Base-by-base conservation (phyloP, 2,329 filamentous ascomycete species). In the Colletotrichum musicola region DNA sequence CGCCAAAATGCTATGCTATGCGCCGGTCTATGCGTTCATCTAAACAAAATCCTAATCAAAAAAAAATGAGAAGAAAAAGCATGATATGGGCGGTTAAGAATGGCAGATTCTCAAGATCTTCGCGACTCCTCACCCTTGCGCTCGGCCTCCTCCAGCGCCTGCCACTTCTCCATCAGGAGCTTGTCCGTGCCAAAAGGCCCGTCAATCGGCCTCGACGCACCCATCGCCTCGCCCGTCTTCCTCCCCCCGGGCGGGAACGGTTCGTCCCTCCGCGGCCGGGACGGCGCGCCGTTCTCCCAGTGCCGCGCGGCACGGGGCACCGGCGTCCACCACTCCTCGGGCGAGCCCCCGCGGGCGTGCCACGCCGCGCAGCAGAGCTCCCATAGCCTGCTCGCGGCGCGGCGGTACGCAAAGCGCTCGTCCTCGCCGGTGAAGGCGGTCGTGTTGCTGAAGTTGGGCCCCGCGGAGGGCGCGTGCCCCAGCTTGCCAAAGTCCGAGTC, bases 321-420 rank as follows among this genome's bases (percentile, higher is more conserved):
- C 3, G 92, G 92, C 70, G 86, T 86, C 92, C 92, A 95, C 7
- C 79, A 84, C 14, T 60, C 67, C 2, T 54, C 53, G 6, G 83
- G 80, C 13, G 51, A 18, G 4, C 86, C 87, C 4, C 80, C 82
- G 54, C 92, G 81, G 3, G 85, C 84, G 81, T 93, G 93, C 93
- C 93, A 95, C 69, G 86, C 82, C 44, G 83, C 84, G 18, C 92
- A 89, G 77, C 92, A 95, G 76, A 96, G 89, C 80, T 96, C 92
- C 93, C 92, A 96, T 3, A 96, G 81, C n/a, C 93, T 83, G 72
- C 90, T 93, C 50, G 89, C 85, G 2, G 93, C 93, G 25, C 93
- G 85, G 78, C 93, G 93, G 73, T 94, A 95, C 0, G 93, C 93
- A 76, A 96, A 96, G 13, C 89, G 84, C 77, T 95, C 93, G 77